Conservation (phyloP, 129 eudicot genomes). For the Saussurea involucrata region DNA sequence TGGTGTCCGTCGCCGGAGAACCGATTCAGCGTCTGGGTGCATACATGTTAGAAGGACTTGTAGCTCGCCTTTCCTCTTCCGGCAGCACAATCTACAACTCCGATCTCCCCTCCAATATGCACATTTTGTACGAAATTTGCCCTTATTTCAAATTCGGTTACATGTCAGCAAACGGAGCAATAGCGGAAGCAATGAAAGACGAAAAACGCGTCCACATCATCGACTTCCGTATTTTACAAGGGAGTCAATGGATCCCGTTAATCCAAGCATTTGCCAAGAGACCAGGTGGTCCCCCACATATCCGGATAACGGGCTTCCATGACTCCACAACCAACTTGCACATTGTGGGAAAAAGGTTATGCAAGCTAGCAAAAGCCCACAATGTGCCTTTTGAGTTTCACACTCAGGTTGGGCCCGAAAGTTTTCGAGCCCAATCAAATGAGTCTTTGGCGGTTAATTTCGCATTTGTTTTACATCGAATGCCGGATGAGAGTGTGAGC, state of each 20-base stretch:
- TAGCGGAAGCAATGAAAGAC: conserved; percentile 74
- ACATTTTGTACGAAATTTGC: conserved; percentile 66
- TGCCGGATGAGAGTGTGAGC: conserved; percentile 87
- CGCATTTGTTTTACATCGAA: conserved; percentile 67
- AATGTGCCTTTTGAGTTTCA: conserved; percentile 74
- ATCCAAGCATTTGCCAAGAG: conserved; percentile 75
- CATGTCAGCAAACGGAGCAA: conserved; percentile 88
- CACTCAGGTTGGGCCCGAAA: conserved; percentile 27
- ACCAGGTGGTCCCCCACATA: conserved; percentile 85
- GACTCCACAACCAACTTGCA: conserved; percentile 50
- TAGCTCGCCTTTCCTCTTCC: conserved; percentile 63
- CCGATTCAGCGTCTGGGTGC: conserved; percentile 79
- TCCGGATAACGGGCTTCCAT: conserved; percentile 76
- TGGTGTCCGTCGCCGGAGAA: conserved; percentile 87
- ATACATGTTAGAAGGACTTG: conserved; percentile 86
- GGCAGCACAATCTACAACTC: conserved; percentile 76
- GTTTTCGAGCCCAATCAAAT: conserved; percentile 34
- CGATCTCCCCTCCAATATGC: conserved; percentile 50
- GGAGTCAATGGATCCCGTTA: conserved; percentile 89
- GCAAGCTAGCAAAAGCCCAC: conserved; percentile 53
- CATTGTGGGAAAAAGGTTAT: conserved; percentile 53
- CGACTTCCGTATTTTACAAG: conserved; percentile 65
- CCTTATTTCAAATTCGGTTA: conserved; percentile 82
- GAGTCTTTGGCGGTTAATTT: conserved; percentile 81
- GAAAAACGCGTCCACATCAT: conserved; percentile 65